phyloP scores from a whole-genome alignment of 2,329 filamentous ascomycete species.

The Lecanosticta acicola region DNA sequence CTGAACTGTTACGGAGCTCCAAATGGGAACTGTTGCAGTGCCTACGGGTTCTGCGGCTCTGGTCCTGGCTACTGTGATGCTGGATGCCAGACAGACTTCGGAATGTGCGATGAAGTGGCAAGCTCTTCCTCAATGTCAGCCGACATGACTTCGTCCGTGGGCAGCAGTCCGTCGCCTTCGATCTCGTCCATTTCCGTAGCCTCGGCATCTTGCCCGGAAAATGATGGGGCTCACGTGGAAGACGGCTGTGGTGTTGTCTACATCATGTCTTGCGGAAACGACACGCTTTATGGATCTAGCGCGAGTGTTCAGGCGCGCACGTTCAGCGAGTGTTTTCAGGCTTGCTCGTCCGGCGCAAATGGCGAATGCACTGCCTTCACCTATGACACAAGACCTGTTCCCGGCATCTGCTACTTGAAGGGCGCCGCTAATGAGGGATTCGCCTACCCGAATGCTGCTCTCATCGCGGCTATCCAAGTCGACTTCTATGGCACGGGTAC shows the following conservation, averaged over 20 bases:
- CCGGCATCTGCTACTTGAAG: neutral
- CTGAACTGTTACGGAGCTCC: neutral
- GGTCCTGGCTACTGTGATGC: conserved; percentile 19
- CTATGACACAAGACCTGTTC: neutral
- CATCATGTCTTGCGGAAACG: neutral
- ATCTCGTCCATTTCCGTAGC: neutral
- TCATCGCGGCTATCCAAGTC: neutral
- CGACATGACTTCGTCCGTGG: neutral
- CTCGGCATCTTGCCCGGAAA: neutral
- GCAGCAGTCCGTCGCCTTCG: neutral
- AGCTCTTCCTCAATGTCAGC: neutral
- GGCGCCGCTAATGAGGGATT: neutral
- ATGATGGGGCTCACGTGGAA: neutral
- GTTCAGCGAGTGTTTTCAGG: neutral
- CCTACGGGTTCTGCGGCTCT: conserved; percentile 24
- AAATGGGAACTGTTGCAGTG: conserved; percentile 15
- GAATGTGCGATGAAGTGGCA: conserved; percentile 1
- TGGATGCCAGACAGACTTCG: conserved; percentile 23
- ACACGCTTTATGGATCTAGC: neutral
- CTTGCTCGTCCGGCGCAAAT: neutral
- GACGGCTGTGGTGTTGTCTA: neutral
- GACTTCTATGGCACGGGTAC: neutral
- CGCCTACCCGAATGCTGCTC: neutral
- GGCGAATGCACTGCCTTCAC: neutral
- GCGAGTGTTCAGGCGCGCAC: neutral